A percentile compares a stretch with the other conserved stretches of the same genome.
Evolutionary conservation across 805 yeast species (phyloP).

Genomic region (Metschnikowia lochheadii): DNA sequence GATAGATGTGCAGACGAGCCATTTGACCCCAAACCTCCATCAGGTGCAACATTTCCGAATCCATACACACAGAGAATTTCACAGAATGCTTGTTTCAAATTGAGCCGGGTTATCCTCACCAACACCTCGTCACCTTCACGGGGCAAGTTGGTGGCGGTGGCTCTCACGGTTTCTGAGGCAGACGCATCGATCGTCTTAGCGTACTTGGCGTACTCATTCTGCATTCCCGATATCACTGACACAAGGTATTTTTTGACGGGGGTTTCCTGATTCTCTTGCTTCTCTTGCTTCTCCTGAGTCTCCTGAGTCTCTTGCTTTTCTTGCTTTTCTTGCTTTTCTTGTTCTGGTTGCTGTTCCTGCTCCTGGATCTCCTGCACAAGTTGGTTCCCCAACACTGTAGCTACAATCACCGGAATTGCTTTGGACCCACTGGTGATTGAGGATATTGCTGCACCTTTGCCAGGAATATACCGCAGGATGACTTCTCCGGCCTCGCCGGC

Average conservation of each 20-base stretch:
- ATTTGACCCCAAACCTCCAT: conserved; percentile 63
- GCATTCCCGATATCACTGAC: conserved; percentile 26
- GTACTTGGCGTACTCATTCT: conserved; percentile 24
- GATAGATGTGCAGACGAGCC: conserved; percentile 38
- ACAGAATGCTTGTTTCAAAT: conserved; percentile 66
- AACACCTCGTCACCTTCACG: conserved; percentile 80
- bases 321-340: not conserved
- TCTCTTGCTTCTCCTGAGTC: too few species aligned
- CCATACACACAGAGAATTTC: conserved; percentile 70
- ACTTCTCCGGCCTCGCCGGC: conserved; percentile 21
- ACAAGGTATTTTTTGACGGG: conserved; percentile 24
- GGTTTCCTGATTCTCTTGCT: conserved; percentile 4
- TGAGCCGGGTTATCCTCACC: conserved; percentile 65
- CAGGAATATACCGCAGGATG: conserved; percentile 50
- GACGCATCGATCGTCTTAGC: conserved; percentile 20
- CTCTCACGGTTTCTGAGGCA: conserved; percentile 15
- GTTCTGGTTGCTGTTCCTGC: conserved; percentile 4
- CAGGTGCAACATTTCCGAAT: conserved; percentile 51
- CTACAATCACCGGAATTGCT: conserved; percentile 41
- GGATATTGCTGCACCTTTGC: conserved; percentile 59
- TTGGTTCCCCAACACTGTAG: conserved; percentile 65
- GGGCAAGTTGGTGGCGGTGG: conserved; percentile 56
- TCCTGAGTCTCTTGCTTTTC: too few species aligned
- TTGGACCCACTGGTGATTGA: conserved; percentile 39
- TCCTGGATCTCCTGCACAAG: conserved; percentile 22